Evolutionary conservation across 2,329 filamentous ascomycete genomes (phyloP), one percentile per base, ranked within the genome.

Genomic region (Rhynchosporium agropyri): DNA sequence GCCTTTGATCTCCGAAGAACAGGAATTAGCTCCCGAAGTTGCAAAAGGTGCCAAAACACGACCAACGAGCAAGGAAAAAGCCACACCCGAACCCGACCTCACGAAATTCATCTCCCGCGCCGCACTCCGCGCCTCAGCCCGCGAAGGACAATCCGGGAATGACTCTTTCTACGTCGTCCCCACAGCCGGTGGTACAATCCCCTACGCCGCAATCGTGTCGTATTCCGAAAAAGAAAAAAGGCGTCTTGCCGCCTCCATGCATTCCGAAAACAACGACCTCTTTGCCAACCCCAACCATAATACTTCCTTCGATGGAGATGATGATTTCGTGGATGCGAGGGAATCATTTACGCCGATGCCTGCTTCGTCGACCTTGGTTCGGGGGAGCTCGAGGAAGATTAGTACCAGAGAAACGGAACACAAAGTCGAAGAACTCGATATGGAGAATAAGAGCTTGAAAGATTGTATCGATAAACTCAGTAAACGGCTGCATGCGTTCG

Each of bases 141-240:
- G 90, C 61, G 88, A 89, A 36, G 86, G 85, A 0, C 83, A 87
- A 33, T 82, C 83, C 15, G 78, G 76, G 13, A 84, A 82, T 63
- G 90, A 90, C 70, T 95, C 90, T 8, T 99, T 99, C 78, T 98
- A 97, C 74, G 90, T 98, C 1, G 95, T 99, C 0, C 95, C 94
- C 3, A 90, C 91, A 0, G 92, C 90, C 20, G 94, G 95, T 4
- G 92, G 94, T 67, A 97, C 92, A 2, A 89, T 93, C 64, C 95
- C 92, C 0, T 99, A 98, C 73, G 93, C 95, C 50, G 92, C 90
- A 66, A 97, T 99, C 58, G 80, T 97, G 26, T 89, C 81, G 48
- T 88, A 85, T 69, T 86, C 84, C 42, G 84, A 87, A 67, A 89
- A 89, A 71, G 86, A 89, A 73, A 86, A 84, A 73, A 80, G 85